Percentiles rank a stretch among this genome's conserved stretches.
Evolutionary conservation across 202 grass and related monocot species (phyloP).

Genomic region (Carex sylvatica): DNA sequence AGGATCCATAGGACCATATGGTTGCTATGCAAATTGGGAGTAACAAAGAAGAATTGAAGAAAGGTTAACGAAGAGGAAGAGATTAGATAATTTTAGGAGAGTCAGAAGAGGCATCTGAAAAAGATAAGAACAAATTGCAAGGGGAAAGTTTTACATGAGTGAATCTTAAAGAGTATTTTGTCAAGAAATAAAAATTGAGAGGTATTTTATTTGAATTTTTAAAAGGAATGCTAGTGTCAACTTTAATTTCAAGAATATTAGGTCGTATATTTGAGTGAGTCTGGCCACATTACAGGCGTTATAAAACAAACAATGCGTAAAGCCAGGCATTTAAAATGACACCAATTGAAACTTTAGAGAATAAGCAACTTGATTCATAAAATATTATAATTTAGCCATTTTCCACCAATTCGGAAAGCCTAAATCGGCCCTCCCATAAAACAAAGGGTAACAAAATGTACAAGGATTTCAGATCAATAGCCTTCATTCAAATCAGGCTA

Average conservation of each 20-base stretch:
- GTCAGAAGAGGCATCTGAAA: too few species aligned
- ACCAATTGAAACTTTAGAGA: constrained; percentile 2
- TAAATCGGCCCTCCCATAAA: constrained; percentile 16
- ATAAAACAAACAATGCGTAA: not conserved
- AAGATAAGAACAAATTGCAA: too few species aligned
- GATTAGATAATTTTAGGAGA: too few species aligned
- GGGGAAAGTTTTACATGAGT: too few species aligned
- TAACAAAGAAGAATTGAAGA: too few species aligned
- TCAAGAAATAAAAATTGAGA: too few species aligned
- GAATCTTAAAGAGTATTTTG: too few species aligned
- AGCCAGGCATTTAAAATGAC: not conserved
- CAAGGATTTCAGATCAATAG: constrained; percentile 34
- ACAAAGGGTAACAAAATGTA: constrained; percentile 28
- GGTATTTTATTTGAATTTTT: too few species aligned
- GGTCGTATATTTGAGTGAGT: not conserved
- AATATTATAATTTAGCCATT: constrained; percentile 34
- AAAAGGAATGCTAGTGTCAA: constrained; percentile 6
- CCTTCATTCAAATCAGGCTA: constrained; percentile 13
- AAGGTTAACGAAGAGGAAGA: too few species aligned
- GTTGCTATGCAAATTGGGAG: too few species aligned
- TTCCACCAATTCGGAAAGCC: constrained; percentile 25
- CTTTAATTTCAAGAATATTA: constrained; percentile 35
- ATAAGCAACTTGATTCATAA: constrained; percentile 22
- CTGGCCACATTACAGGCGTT: not conserved
- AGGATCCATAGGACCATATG: too few species aligned